Conservation (phyloP, 352 stramenopile species). For the Globisporangium carolinianum region DNA sequence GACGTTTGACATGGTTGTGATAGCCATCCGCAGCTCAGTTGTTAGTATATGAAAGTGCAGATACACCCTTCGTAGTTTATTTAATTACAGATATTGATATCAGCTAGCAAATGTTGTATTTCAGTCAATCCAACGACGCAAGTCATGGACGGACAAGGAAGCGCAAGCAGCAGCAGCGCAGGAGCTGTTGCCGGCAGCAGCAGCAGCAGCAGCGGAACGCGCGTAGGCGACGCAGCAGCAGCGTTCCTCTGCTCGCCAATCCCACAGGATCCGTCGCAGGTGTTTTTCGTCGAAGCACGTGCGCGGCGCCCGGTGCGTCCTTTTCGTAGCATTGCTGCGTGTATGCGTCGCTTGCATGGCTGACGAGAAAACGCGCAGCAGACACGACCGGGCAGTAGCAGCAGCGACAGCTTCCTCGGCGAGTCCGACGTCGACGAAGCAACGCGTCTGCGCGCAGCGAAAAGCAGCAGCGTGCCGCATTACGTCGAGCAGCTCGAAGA, state of each 20-base stretch:
- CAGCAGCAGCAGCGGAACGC: background rate
- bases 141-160: too few species aligned
- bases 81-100: too few species aligned
- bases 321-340: background rate
- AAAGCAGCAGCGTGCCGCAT: background rate
- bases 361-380: constrained; percentile 6
- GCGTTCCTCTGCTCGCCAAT: constrained; percentile 65
- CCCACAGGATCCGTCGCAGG: constrained; percentile 47
- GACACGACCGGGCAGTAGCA: background rate
- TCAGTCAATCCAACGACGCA: too few species aligned
- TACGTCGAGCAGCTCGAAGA: constrained; percentile 26
- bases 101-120: too few species aligned
- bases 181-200: background rate
- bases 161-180: too few species aligned
- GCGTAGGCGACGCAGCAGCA: background rate
- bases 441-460: constrained; percentile 8
- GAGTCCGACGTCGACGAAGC: constrained; percentile 28
- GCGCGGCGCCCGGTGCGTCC: constrained; percentile 4
- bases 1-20: too few species aligned
- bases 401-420: constrained; percentile 20
- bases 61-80: too few species aligned
- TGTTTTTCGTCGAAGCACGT: constrained; percentile 42
- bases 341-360: background rate
- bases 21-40: too few species aligned
- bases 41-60: too few species aligned